Base-by-base conservation (phyloP, 805 yeast genomes). In the Spencermartinsiella europaea region DNA sequence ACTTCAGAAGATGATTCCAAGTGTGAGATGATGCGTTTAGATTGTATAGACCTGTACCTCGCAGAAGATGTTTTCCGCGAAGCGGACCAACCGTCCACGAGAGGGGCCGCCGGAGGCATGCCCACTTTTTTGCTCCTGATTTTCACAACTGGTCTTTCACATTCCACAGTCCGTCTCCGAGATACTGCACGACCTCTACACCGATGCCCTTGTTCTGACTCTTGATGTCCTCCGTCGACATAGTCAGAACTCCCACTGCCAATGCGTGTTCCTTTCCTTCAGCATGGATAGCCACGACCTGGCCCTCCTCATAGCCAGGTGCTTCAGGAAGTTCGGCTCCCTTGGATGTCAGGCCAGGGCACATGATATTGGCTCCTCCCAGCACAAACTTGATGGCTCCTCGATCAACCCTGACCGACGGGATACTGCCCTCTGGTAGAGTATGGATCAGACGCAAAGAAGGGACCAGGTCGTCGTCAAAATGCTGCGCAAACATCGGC, bases 291-390 rank as follows among this genome's bases (percentile, higher is more conserved):
- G 85, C 75, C 39, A 90, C 96, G 22, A 85, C 74, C n/a, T 81
- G 72, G 45, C 76, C 95, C 55, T 78, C 73, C 36, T 76, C 80
- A 48, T 80, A 62, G 5, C 76, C 75, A 34, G 82, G 78, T 25
- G 82, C 82, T 20, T 81, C 90, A 17, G 96, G 96, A 50, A 89
- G 70, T 45, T 69, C 67, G 17, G 95, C 96, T 36, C 96, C 96
- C 1, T 83, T 74, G 16, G 93, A 62, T 0, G 96, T 88, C 53
- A 88, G 74, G 16, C 96, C 96, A 2, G 96, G 96, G 67, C 96
- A 90, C 98, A 90, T 90, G 60, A 90, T 85, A 61, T 90, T 90
- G 22, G 97, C 96, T 47, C 97, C 98, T 3, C 95, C 83, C n/a
- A 90, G 70, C 21, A 90, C 93, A 61, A 90, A 90, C 66, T 90